These are phyloP conservation scores for Tetrapisispora pingtungensis DNA, from an alignment of 805 yeast species.

Conservation along the genomic window DNA sequence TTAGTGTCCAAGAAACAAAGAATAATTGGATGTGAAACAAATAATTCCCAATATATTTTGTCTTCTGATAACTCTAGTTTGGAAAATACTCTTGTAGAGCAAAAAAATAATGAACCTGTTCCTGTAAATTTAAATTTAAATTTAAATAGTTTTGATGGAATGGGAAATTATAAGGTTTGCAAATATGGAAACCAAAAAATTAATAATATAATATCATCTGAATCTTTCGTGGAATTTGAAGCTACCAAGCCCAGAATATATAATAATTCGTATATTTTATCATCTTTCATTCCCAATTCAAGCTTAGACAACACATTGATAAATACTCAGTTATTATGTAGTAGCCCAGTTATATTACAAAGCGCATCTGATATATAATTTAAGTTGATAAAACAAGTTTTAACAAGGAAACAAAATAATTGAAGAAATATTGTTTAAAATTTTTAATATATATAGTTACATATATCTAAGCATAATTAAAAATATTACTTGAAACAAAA, in stretches of 20 bases:
- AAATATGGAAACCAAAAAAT: background rate
- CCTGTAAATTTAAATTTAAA: no score
- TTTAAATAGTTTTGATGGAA: background rate
- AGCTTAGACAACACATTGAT: background rate
- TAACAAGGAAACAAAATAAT: no score
- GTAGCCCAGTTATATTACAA: background rate
- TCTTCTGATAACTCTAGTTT: background rate
- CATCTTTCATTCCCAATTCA: background rate
- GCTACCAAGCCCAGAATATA: no score
- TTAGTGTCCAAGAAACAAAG: no score
- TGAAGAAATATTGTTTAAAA: no score
- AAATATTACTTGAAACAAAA: no score
- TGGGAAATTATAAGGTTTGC: no score
- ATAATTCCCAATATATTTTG: background rate
- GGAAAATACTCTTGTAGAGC: background rate
- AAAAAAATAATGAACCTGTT: no score
- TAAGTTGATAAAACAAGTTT: no score
- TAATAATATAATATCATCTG: background rate
- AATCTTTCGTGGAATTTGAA: background rate
- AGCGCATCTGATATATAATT: background rate
- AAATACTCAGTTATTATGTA: background rate
- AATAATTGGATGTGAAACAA: background rate
- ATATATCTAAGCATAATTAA: no score
- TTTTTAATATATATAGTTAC: no score
- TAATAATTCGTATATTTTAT: background rate